Evolutionary conservation across 1,284 basidiomycete genomes (phyloP).

Genomic region (Phlebopus sp.): DNA sequence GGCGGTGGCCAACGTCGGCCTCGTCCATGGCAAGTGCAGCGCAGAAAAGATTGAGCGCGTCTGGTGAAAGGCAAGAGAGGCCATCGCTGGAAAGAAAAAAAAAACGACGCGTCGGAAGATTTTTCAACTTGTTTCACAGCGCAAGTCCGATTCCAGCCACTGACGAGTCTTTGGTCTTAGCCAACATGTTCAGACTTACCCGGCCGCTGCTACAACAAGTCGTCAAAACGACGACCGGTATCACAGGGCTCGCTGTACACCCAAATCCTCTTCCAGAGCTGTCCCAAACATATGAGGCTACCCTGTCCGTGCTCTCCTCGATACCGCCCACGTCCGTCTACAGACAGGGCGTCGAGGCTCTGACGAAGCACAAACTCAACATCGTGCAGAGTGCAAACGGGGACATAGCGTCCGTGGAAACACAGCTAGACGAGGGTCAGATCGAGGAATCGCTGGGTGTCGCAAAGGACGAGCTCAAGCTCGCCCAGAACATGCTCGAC

Average conservation of each 20-base stretch:
- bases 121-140: too few species aligned
- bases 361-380: slow-evolving; percentile 81
- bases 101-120: neutral
- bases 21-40: slow-evolving; percentile 37
- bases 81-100: slow-evolving; percentile 41
- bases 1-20: slow-evolving; percentile 30
- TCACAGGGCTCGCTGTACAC: slow-evolving; percentile 74
- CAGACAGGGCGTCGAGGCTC: slow-evolving; percentile 85
- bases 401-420: slow-evolving; percentile 68
- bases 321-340: slow-evolving; percentile 86
- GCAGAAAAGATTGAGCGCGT: slow-evolving; percentile 34
- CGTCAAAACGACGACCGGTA: slow-evolving; percentile 76
- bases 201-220: slow-evolving; percentile 66
- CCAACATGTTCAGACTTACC: slow-evolving; percentile 73
- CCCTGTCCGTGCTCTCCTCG: slow-evolving; percentile 66
- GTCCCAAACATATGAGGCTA: slow-evolving; percentile 73
- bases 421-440: slow-evolving; percentile 71
- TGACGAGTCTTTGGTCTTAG: too few species aligned
- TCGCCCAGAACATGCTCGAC: slow-evolving; percentile 84
- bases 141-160: slow-evolving; percentile 3
- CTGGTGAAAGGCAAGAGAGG: slow-evolving; percentile 38
- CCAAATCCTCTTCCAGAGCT: slow-evolving; percentile 80
- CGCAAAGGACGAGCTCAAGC: slow-evolving; percentile 78
- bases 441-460: slow-evolving; percentile 84
- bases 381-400: slow-evolving; percentile 70